Evolutionary conservation across 2,329 filamentous ascomycete genomes (phyloP), one percentile per base, ranked within the genome.

Genomic region (Paecilomyces dactylethromorphus): DNA sequence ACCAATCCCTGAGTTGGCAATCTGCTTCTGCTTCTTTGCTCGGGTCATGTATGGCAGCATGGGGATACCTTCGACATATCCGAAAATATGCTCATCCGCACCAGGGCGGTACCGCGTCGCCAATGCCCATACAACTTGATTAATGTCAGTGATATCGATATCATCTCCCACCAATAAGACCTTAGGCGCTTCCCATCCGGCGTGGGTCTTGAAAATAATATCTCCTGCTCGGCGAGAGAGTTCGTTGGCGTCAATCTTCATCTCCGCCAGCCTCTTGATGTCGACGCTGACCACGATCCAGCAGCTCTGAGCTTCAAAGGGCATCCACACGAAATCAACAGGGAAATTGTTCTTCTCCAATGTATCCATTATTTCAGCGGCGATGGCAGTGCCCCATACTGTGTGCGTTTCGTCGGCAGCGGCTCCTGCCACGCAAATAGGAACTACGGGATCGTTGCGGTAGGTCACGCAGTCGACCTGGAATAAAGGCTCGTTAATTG

Each of bases 181-280:
- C 54, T 65, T 66, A 8, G 60, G 58, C n/a, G 64, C 62, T 29
- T 62, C 64, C 61, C 63, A 64, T 21, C 64, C 63, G 35, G 64
- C 60, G 29, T 66, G 64, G 4, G 64, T 62, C n/a, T 57, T 55
- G 35, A 66, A 65, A 11, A 66, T 60, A 8, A 59, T 56, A 56
- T 66, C 59, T 3, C 64, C 63, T 13, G 63, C 5, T 8, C 58
- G 62, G 13, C 45, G 45, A 49, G 59, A 59, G 22, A 64, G 64
- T 10, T 62, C 62, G 18, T 59, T 39, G 18, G 63, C 60, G 18
- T 58, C 62, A 1, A 61, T 63, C 10, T 58, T 56, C 56, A 62
- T 52, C n/a, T 29, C 54, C 26, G 51, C 24, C 3, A 66, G 52
- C 29, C 59, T 61, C 32, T 62, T 54, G 32, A 58, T 59, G 24